Conservation (phyloP, 352 stramenopile genomes). For the Globisporangium ultimum region DNA sequence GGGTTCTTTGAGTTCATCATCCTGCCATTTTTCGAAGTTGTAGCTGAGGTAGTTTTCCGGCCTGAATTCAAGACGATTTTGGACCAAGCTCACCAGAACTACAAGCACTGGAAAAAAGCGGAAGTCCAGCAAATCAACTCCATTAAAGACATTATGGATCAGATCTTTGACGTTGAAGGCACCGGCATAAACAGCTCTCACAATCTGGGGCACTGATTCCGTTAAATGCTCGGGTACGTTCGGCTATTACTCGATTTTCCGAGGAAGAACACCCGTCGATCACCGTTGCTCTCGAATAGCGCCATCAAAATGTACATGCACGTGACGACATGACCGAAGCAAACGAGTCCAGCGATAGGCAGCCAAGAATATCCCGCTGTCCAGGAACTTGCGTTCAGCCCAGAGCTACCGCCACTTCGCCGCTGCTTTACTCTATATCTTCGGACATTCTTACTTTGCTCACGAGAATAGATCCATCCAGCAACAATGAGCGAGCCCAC, state of each 20-base stretch:
- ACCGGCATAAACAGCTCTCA: conserved; percentile 1
- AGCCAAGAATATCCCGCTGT: conserved; percentile 1
- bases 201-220: conserved; percentile 1
- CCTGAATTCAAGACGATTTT: conserved; percentile 76
- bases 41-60: conserved; percentile 71
- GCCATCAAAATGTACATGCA: conserved; percentile 69
- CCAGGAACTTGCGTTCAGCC: conserved; percentile 1
- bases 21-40: conserved; percentile 76
- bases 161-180: conserved; percentile 58
- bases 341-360: conserved; percentile 27
- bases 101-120: conserved; percentile 80
- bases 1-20: conserved; percentile 88
- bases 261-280: conserved; percentile 66
- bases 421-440: not conserved
- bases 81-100: conserved; percentile 80
- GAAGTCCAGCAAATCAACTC: conserved; percentile 81
- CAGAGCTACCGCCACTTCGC: not conserved
- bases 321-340: conserved; percentile 55
- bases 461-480: conserved; percentile 54
- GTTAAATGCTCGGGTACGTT: conserved; percentile 21
- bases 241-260: conserved; percentile 22
- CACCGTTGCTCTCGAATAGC: conserved; percentile 67
- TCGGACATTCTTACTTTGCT: conserved; percentile 15
- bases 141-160: conserved; percentile 80
- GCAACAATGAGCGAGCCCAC: conserved; percentile 36